A percentile compares a stretch with the other conserved stretches of the same genome.
Conservation (phyloP, 495 filamentous ascomycete species). For the Podospora pseudocomata region DNA sequence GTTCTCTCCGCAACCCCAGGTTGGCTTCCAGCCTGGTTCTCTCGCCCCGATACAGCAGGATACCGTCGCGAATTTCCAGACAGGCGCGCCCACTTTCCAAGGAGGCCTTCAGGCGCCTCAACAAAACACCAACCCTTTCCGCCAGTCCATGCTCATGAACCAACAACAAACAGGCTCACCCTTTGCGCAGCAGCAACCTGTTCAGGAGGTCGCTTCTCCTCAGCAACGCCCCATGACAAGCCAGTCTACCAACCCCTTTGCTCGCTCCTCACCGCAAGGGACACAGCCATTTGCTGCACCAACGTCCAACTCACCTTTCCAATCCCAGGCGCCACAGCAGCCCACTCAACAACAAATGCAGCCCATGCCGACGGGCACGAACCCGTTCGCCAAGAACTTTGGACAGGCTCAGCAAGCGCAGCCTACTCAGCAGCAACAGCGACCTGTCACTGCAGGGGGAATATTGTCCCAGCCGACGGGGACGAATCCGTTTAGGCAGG, state of each 20-base stretch:
- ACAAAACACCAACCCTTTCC: constrained; percentile 81
- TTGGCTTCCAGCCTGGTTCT: constrained; percentile 49
- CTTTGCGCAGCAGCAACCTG: constrained; percentile 20
- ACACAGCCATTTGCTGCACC: constrained; percentile 46
- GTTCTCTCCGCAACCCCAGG: constrained; percentile 64
- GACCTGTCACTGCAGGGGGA: constrained; percentile 44
- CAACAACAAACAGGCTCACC: constrained; percentile 43
- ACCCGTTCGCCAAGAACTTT: constrained; percentile 61
- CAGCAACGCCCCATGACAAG: constrained; percentile 42
- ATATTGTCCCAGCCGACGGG: constrained; percentile 68
- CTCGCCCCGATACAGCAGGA: constrained; percentile 65
- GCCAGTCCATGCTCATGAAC: constrained; percentile 74
- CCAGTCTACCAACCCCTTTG: constrained; percentile 86
- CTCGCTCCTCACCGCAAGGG: constrained; percentile 51
- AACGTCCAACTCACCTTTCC: constrained; percentile 47
- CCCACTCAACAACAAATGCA: constrained; percentile 45
- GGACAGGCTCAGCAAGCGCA: constrained; percentile 34
- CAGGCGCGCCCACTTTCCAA: constrained; percentile 34
- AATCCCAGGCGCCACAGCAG: constrained; percentile 47
- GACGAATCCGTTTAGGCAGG: constrained; percentile 93
- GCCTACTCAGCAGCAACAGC: constrained; percentile 29
- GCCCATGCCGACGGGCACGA: constrained; percentile 63
- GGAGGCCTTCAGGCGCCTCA: constrained; percentile 46
- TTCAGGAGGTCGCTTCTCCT: constrained; percentile 6
- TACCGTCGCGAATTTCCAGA: constrained; percentile 50